phyloP scores from a whole-genome alignment of 2,329 filamentous ascomycete species.

The Parasarocladium wereldwijsianum region DNA sequence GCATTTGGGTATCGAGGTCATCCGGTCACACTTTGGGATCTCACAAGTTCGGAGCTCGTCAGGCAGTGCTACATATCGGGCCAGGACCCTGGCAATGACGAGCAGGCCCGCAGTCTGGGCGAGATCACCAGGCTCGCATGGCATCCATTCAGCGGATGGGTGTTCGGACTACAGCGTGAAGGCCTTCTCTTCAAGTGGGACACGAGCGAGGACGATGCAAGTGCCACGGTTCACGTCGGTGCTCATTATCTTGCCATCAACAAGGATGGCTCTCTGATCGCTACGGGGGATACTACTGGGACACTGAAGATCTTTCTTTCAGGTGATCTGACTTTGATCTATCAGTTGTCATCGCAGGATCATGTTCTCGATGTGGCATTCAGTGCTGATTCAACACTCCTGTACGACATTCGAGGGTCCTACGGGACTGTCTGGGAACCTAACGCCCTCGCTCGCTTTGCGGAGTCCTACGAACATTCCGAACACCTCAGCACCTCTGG shows the following conservation, averaged over 20 bases:
- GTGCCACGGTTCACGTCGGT: slow-evolving; percentile 10
- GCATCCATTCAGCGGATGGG: not conserved
- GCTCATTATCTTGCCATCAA: slow-evolving; percentile 12
- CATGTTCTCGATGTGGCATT: slow-evolving; percentile 10
- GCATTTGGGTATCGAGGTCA: slow-evolving; percentile 15
- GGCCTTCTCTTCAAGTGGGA: slow-evolving; percentile 21
- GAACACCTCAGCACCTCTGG: no score
- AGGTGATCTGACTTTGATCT: slow-evolving; percentile 11
- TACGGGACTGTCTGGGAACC: slow-evolving; percentile 16
- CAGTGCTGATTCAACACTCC: slow-evolving; percentile 11
- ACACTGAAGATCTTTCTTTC: slow-evolving; percentile 12
- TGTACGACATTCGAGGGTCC: slow-evolving; percentile 15
- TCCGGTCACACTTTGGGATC: slow-evolving; percentile 16
- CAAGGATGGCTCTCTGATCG: slow-evolving; percentile 14
- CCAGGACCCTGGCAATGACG: slow-evolving; percentile 10
- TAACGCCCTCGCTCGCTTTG: slow-evolving; percentile 6
- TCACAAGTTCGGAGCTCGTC: slow-evolving; percentile 11
- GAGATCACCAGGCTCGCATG: slow-evolving; percentile 8
- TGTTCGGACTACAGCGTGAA: slow-evolving; percentile 16
- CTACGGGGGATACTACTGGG: slow-evolving; percentile 13
- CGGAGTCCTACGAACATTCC: slow-evolving; percentile 8
- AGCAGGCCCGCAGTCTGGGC: slow-evolving; percentile 15
- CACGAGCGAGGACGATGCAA: slow-evolving; percentile 12
- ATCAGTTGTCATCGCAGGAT: slow-evolving; percentile 14
- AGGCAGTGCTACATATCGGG: slow-evolving; percentile 12